phyloP scores from a whole-genome alignment of 2,329 filamentous ascomycete species.

The Dothideomycetes sp. region DNA sequence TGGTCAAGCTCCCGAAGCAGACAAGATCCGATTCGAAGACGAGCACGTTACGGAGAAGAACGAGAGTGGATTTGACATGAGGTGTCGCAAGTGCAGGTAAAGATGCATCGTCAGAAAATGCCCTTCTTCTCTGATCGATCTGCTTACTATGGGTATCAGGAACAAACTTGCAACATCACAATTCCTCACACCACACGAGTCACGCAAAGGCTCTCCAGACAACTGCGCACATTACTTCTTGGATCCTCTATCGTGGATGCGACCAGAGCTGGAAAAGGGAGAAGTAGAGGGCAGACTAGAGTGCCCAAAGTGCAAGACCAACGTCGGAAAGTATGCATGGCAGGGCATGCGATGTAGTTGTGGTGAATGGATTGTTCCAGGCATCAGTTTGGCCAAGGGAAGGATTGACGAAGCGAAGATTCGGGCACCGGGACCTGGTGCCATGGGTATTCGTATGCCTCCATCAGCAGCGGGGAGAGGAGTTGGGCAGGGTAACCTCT shows the following conservation, averaged over 20 bases:
- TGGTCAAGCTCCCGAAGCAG: constrained; percentile 66
- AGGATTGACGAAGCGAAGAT: constrained; percentile 60
- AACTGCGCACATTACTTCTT: constrained; percentile 79
- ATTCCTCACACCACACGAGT: constrained; percentile 59
- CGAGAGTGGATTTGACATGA: constrained; percentile 50
- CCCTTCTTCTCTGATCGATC: background rate
- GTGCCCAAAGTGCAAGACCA: constrained; percentile 77
- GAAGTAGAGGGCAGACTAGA: constrained; percentile 73
- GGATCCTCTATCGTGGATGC: constrained; percentile 94
- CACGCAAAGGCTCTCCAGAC: constrained; percentile 25
- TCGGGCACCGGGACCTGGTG: constrained; percentile 14
- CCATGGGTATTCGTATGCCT: constrained; percentile 28
- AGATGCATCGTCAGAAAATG: constrained; percentile 20
- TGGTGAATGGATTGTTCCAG: constrained; percentile 80
- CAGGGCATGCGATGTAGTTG: constrained; percentile 91
- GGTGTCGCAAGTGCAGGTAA: constrained; percentile 85
- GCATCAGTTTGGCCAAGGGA: constrained; percentile 74
- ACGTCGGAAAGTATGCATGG: constrained; percentile 91
- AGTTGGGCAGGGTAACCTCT: constrained; percentile 7
- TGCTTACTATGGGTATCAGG: constrained; percentile 27
- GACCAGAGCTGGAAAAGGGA: constrained; percentile 69
- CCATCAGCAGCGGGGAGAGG: constrained; percentile 15
- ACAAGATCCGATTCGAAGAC: constrained; percentile 74
- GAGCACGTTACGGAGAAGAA: constrained; percentile 40
- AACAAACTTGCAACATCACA: constrained; percentile 53